Evolutionary conservation across 2,329 filamentous ascomycete genomes (phyloP).

Genomic region (Plenodomus tracheiphilus): DNA sequence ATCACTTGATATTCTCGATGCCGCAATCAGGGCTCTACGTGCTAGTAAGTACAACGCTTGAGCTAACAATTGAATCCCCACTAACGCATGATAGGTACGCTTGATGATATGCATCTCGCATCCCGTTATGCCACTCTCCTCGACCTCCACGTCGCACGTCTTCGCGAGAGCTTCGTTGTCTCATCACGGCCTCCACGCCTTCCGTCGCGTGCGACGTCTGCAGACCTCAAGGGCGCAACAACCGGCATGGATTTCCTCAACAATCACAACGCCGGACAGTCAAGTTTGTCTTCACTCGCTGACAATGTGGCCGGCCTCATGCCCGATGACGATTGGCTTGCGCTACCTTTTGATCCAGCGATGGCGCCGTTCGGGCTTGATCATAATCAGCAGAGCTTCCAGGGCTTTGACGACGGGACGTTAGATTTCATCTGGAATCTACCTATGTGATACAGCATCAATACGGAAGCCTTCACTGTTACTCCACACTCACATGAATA

Average conservation of each 20-base stretch:
- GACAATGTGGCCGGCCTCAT: conserved; percentile 41
- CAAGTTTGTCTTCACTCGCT: conserved; percentile 38
- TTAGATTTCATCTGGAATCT: conserved; percentile 48
- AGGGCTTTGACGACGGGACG: conserved; percentile 44
- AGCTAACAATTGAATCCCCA: neutral
- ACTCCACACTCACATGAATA: too few relatives aligned
- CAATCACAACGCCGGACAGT: conserved; percentile 42
- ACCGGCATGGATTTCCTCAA: conserved; percentile 43
- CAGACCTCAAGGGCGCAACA: conserved; percentile 32
- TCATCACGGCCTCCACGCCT: conserved; percentile 42
- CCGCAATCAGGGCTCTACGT: conserved; percentile 53
- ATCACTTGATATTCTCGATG: conserved; percentile 53
- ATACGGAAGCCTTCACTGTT: too few relatives aligned
- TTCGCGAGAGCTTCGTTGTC: conserved; percentile 43
- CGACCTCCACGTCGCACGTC: conserved; percentile 45
- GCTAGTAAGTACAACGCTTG: conserved; percentile 35
- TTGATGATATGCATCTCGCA: conserved; percentile 58
- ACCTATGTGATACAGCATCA: conserved; percentile 25
- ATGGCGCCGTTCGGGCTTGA: conserved; percentile 46
- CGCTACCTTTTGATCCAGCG: conserved; percentile 44
- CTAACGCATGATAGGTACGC: conserved; percentile 35
- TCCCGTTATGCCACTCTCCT: conserved; percentile 56
- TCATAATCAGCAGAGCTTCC: conserved; percentile 36
- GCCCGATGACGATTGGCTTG: conserved; percentile 45
- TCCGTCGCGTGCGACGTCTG: conserved; percentile 33